Conservation (phyloP, 768 basidiomycete genomes). For the Lentinula sp. region DNA sequence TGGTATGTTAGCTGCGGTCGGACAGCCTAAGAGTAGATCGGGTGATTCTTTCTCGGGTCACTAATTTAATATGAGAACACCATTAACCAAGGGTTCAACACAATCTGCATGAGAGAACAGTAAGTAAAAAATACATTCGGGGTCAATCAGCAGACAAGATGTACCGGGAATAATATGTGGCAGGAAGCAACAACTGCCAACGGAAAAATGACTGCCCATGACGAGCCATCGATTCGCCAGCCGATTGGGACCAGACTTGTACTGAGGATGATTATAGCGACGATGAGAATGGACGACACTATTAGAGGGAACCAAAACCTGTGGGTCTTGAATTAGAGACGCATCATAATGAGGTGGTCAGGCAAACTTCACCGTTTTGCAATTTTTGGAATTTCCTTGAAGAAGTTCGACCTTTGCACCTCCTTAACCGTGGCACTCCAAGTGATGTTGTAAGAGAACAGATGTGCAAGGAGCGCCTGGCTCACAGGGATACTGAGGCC, state of each 20-base stretch:
- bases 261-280: constrained; percentile 48
- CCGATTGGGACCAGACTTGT: constrained; percentile 41
- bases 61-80: neutral
- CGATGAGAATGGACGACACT: constrained; percentile 49
- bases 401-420: constrained; percentile 83
- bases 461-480: constrained; percentile 63
- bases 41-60: too few relatives aligned
- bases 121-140: neutral
- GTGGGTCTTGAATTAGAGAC: constrained; percentile 17
- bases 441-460: constrained; percentile 50
- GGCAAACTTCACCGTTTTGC: constrained; percentile 54
- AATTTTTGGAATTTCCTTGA: constrained; percentile 85
- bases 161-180: constrained; percentile 34
- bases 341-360: constrained; percentile 23
- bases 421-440: constrained; percentile 71
- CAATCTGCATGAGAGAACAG: constrained; percentile 24
- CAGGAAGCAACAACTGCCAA: constrained; percentile 43
- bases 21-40: neutral
- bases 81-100: constrained; percentile 19
- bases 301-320: constrained; percentile 55
- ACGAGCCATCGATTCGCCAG: constrained; percentile 50
- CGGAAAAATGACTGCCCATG: constrained; percentile 77
- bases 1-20: neutral
- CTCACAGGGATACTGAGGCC: constrained; percentile 67
- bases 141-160: constrained; percentile 12